Evolutionary conservation across 2,329 filamentous ascomycete species (phyloP).

Genomic region (Botrytis hyacinthi): DNA sequence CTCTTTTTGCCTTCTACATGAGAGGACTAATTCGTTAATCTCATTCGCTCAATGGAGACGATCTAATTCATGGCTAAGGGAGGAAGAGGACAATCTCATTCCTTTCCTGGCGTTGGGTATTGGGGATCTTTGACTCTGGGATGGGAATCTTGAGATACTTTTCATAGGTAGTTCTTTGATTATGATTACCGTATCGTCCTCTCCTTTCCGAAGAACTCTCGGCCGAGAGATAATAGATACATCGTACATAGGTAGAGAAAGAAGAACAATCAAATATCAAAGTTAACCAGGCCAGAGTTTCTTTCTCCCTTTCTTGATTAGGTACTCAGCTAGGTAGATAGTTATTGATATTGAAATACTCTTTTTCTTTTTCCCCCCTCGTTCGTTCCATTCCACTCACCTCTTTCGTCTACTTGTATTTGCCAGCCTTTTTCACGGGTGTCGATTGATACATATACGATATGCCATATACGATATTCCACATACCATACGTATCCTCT

Average conservation of each 20-base stretch:
- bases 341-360: neutral
- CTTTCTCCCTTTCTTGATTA: neutral
- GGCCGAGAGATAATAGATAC: neutral
- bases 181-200: no score
- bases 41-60: neutral
- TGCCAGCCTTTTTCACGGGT: neutral
- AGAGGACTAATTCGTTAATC: neutral
- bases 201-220: no score
- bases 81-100: neutral
- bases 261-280: neutral
- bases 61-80: neutral
- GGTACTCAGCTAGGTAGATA: no score
- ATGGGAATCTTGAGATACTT: neutral
- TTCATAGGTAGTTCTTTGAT: neutral
- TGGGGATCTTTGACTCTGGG: neutral
- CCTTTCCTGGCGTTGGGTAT: neutral
- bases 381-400: neutral
- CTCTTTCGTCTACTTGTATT: neutral
- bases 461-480: no score
- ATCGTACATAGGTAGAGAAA: neutral
- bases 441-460: neutral
- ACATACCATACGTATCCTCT: no score
- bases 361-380: neutral
- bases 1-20: neutral
- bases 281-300: neutral